Evolutionary conservation across 2,329 filamentous ascomycete species (phyloP).

Genomic region (Diaporthe longicolla): DNA sequence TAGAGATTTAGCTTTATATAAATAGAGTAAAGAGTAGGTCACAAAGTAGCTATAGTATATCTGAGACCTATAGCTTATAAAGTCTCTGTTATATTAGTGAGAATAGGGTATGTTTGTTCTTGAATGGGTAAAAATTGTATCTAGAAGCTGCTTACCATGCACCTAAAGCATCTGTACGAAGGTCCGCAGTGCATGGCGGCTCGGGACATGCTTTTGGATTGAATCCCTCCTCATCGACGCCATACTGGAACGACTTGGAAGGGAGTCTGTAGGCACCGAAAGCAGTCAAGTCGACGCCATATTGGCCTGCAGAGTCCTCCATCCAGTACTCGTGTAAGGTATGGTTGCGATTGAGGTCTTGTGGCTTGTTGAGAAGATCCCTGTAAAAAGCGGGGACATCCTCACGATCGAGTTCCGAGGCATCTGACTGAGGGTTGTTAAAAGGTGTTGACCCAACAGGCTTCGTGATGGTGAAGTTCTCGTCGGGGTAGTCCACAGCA

Average conservation of each 20-base stretch:
- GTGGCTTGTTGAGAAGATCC: slow-evolving; percentile 65
- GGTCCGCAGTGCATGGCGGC: slow-evolving; percentile 60
- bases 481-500: slow-evolving; percentile 65
- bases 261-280: slow-evolving; percentile 68
- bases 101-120: too few species aligned
- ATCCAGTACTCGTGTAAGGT: slow-evolving; percentile 72
- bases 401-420: slow-evolving; percentile 57
- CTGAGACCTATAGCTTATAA: too few species aligned
- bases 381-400: slow-evolving; percentile 65
- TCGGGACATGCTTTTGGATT: slow-evolving; percentile 61
- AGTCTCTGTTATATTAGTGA: too few species aligned
- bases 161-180: slow-evolving; percentile 63
- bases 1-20: too few species aligned
- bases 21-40: too few species aligned
- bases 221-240: slow-evolving; percentile 60
- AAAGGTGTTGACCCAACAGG: slow-evolving; percentile 63
- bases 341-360: slow-evolving; percentile 63
- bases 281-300: slow-evolving; percentile 66
- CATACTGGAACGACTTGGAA: slow-evolving; percentile 63
- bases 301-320: slow-evolving; percentile 67
- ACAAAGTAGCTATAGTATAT: too few species aligned
- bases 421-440: slow-evolving; percentile 62
- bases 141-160: too few species aligned
- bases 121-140: too few species aligned
- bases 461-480: slow-evolving; percentile 63